phyloP scores from a whole-genome alignment of 129 eudicot genomes.

The Pulicaria dysenterica region DNA sequence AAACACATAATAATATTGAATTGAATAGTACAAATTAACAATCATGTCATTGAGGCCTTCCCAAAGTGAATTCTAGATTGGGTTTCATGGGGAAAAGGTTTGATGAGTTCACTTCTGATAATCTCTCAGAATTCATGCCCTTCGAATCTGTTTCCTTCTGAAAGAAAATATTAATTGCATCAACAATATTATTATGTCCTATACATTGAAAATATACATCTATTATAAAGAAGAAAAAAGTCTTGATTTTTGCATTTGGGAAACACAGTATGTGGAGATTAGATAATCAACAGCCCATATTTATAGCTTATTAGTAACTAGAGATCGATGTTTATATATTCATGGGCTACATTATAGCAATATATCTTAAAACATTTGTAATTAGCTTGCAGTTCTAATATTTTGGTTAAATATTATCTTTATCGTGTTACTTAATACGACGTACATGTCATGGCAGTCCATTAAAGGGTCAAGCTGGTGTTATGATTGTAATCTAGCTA shows the following conservation, averaged over 20 bases:
- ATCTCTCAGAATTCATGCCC: conserved; percentile 62
- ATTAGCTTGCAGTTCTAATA: background rate
- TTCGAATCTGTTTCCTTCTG: conserved; percentile 66
- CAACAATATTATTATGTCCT: background rate
- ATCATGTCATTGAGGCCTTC: conserved; percentile 60
- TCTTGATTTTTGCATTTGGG: background rate
- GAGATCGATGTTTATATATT: background rate
- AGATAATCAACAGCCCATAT: background rate
- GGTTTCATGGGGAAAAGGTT: conserved; percentile 57
- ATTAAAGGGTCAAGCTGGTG: conserved; percentile 7
- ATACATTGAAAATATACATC: background rate
- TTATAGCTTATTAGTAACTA: background rate
- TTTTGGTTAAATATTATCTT: background rate
- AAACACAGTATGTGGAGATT: too few relatives aligned
- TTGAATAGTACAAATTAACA: conserved; percentile 46
- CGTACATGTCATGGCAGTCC: background rate
- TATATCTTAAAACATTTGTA: background rate
- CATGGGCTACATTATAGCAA: background rate
- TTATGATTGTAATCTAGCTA: background rate
- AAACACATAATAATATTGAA: conserved; percentile 47
- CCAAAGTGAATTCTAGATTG: conserved; percentile 90
- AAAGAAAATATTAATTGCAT: conserved; percentile 15
- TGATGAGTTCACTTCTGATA: conserved; percentile 65
- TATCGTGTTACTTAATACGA: background rate
- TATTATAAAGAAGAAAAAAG: background rate